Conservation (phyloP, 2,329 filamentous ascomycete genomes). For the Zarea fungicola region DNA sequence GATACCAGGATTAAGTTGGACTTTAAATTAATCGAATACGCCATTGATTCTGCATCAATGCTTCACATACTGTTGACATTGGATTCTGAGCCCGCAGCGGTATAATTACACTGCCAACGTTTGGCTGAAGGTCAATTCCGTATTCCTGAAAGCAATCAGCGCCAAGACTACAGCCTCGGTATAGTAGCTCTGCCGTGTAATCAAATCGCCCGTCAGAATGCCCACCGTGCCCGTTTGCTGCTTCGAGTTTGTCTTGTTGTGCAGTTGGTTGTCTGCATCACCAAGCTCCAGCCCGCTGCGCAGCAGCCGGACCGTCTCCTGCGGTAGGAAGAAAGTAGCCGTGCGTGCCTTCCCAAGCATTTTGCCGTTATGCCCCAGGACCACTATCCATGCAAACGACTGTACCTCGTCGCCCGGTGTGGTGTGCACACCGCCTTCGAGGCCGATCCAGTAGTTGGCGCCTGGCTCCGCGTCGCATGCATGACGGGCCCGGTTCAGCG, state of each 20-base stretch:
- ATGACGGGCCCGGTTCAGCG: slow-evolving; percentile 31
- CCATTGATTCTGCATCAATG: no score
- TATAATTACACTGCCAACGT: not conserved
- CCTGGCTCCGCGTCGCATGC: slow-evolving; percentile 25
- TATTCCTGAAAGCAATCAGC: slow-evolving; percentile 36
- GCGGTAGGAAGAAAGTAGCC: slow-evolving; percentile 31
- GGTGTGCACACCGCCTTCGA: slow-evolving; percentile 36
- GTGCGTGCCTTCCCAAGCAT: slow-evolving; percentile 35
- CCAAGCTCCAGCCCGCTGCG: slow-evolving; percentile 35
- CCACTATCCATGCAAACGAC: slow-evolving; percentile 37
- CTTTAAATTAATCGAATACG: no score
- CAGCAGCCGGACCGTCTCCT: slow-evolving; percentile 31
- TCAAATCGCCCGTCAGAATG: slow-evolving; percentile 32
- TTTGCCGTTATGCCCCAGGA: slow-evolving; percentile 24
- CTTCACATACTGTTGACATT: no score
- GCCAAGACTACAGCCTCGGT: slow-evolving; percentile 35
- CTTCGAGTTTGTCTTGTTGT: slow-evolving; percentile 33
- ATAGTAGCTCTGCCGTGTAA: slow-evolving; percentile 33
- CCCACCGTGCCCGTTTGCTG: slow-evolving; percentile 35
- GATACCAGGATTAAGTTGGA: no score
- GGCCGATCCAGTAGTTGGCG: slow-evolving; percentile 36
- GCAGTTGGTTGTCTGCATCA: slow-evolving; percentile 33
- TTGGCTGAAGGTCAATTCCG: slow-evolving; percentile 24
- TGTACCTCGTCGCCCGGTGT: slow-evolving; percentile 22
- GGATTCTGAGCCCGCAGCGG: no score